A percentile compares a stretch with the other conserved stretches of the same genome.
phyloP scores from a whole-genome alignment of 805 yeast genomes.

The Priceomyces fermenticarens region DNA sequence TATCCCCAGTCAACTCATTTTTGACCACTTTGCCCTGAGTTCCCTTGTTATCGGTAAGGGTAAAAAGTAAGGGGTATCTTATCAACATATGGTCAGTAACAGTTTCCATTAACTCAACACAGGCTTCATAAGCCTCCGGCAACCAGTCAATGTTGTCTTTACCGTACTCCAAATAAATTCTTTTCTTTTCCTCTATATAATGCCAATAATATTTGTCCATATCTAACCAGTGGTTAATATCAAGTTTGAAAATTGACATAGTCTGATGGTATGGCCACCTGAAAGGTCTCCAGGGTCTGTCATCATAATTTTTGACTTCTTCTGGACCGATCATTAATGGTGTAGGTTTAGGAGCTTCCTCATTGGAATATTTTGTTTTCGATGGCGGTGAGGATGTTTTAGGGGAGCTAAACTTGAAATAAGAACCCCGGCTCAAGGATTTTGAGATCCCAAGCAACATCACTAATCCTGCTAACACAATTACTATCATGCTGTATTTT shows the following conservation, averaged over 20 bases:
- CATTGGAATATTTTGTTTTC: constrained; percentile 11
- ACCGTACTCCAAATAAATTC: constrained; percentile 58
- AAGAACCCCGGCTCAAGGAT: background rate
- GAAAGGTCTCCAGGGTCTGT: constrained; percentile 79
- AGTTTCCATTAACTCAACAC: constrained; percentile 59
- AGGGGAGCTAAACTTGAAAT: constrained; percentile 9
- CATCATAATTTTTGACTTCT: constrained; percentile 62
- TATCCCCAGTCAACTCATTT: constrained; percentile 62
- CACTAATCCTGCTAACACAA: background rate
- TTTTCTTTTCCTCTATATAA: constrained; percentile 59
- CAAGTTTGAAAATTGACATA: constrained; percentile 70
- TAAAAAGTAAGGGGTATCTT: constrained; percentile 64
- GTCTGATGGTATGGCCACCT: constrained; percentile 81
- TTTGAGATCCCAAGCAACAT: background rate
- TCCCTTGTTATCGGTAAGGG: constrained; percentile 35
- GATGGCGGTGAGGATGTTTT: constrained; percentile 5
- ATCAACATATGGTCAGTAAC: constrained; percentile 58
- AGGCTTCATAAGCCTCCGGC: constrained; percentile 62
- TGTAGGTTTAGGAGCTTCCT: constrained; percentile 42
- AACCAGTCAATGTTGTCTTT: constrained; percentile 62
- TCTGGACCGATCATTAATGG: constrained; percentile 67
- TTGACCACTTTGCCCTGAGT: constrained; percentile 50
- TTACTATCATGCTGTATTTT: too few species aligned
- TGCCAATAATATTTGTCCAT: constrained; percentile 75
- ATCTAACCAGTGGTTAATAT: constrained; percentile 72